Percentiles rank a stretch among this genome's conserved stretches.
Evolutionary conservation across 768 basidiomycete genomes (phyloP).

Genomic region (Leccinum truebloodii): DNA sequence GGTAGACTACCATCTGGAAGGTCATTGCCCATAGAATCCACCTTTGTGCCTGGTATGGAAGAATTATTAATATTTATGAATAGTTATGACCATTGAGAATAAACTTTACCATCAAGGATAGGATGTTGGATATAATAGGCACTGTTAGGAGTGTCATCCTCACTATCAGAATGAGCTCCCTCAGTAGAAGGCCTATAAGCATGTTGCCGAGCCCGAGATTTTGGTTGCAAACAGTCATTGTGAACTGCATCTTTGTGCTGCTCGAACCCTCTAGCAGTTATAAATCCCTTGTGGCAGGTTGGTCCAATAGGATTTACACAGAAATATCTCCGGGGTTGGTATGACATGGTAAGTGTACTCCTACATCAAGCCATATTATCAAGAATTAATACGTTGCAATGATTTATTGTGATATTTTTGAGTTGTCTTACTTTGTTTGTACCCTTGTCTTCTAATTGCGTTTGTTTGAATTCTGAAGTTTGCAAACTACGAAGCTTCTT

Average conservation of each 20-base stretch:
- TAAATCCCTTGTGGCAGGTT: neutral
- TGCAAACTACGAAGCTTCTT: too few relatives aligned
- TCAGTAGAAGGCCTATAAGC: neutral
- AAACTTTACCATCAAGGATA: neutral
- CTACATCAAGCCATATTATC: too few relatives aligned
- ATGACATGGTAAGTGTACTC: neutral
- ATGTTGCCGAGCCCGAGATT: neutral
- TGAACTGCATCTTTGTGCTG: neutral
- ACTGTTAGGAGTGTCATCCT: neutral
- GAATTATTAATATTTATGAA: neutral
- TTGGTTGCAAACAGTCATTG: neutral
- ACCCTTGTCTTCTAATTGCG: too few relatives aligned
- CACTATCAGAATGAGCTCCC: neutral
- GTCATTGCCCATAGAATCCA: neutral
- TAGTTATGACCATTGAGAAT: neutral
- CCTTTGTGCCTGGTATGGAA: neutral
- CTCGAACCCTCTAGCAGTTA: neutral
- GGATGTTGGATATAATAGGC: neutral
- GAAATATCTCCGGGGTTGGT: neutral
- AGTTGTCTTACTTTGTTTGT: too few relatives aligned
- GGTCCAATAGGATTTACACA: neutral
- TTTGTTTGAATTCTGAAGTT: too few relatives aligned
- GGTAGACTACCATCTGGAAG: neutral
- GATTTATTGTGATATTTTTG: neutral
- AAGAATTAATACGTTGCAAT: neutral